Conservation (phyloP, 495 filamentous ascomycete genomes). For the Oleoguttula mirabilis region DNA sequence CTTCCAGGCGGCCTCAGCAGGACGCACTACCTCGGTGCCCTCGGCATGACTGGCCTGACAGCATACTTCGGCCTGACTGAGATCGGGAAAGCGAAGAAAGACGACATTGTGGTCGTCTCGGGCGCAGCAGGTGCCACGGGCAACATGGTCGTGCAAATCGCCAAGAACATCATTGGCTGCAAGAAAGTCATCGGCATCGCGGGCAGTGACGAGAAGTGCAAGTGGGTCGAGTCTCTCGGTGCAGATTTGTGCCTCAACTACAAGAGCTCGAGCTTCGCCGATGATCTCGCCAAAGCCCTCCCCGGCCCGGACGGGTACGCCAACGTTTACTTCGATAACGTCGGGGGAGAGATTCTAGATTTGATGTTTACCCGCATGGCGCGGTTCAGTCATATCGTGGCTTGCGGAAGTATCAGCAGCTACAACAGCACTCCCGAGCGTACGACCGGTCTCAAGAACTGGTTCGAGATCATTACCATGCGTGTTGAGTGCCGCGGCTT, state of each 20-base stretch:
- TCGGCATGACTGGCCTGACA: slow-evolving; percentile 40
- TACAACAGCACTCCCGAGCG: slow-evolving; percentile 34
- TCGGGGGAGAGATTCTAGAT: slow-evolving; percentile 56
- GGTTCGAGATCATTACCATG: slow-evolving; percentile 40
- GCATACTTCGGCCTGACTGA: slow-evolving; percentile 41
- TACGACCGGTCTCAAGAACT: slow-evolving; percentile 35
- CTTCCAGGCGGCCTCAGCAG: slow-evolving; percentile 23
- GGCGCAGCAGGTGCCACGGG: slow-evolving; percentile 58
- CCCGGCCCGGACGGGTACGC: slow-evolving; percentile 40
- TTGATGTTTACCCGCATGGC: slow-evolving; percentile 46
- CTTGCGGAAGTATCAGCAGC: slow-evolving; percentile 44
- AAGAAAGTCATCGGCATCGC: slow-evolving; percentile 50
- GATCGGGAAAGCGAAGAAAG: slow-evolving; percentile 28
- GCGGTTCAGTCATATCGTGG: slow-evolving; percentile 44
- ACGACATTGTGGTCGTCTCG: slow-evolving; percentile 38
- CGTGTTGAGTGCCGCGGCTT: slow-evolving; percentile 50
- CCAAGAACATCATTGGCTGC: slow-evolving; percentile 43
- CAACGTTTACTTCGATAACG: slow-evolving; percentile 61
- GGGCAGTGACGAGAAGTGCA: slow-evolving; percentile 53
- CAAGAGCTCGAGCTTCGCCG: slow-evolving; percentile 43
- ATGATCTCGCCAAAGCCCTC: slow-evolving; percentile 47
- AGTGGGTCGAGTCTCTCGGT: slow-evolving; percentile 48
- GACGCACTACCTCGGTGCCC: slow-evolving; percentile 39
- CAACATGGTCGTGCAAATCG: slow-evolving; percentile 50
- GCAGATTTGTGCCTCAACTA: slow-evolving; percentile 60